Percentiles rank a stretch among this genome's conserved stretches.
These are phyloP conservation scores for Lachancea fermentati DNA, from an alignment of 805 yeast species.

Conservation along the genomic window DNA sequence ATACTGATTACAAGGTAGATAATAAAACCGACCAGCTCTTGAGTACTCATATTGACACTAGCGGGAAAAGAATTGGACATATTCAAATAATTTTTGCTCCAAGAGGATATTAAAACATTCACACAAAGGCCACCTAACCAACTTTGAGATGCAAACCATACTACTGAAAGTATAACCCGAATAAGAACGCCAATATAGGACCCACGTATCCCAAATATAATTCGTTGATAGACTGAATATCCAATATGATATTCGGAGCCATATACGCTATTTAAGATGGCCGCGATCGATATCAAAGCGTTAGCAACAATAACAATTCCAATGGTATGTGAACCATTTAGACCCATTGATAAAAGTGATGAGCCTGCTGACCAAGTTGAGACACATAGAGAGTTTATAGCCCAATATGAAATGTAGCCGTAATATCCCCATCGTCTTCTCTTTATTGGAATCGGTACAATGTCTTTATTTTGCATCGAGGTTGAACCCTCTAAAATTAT, in stretches of 20 bases:
- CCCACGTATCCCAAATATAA: slow-evolving; percentile 35
- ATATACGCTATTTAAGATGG: slow-evolving; percentile 19
- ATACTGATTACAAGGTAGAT: slow-evolving; percentile 33
- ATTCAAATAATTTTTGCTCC: slow-evolving; percentile 20
- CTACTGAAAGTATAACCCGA: slow-evolving; percentile 33
- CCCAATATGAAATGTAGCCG: slow-evolving; percentile 35
- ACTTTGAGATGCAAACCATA: slow-evolving; percentile 38
- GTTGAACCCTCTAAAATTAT: neutral
- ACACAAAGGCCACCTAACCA: slow-evolving; percentile 35
- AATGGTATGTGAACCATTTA: slow-evolving; percentile 26
- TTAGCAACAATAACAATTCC: slow-evolving; percentile 24
- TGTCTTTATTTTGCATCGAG: slow-evolving; percentile 30
- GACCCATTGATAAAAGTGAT: slow-evolving; percentile 23
- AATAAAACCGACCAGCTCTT: slow-evolving; percentile 37
- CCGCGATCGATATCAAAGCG: slow-evolving; percentile 16
- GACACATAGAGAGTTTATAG: slow-evolving; percentile 33
- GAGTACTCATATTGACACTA: slow-evolving; percentile 33
- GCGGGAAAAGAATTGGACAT: slow-evolving; percentile 27
- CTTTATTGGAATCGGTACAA: slow-evolving; percentile 34
- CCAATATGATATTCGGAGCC: slow-evolving; percentile 34
- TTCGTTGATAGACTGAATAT: slow-evolving; percentile 35
- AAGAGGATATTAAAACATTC: slow-evolving; percentile 27
- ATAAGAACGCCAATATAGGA: slow-evolving; percentile 33
- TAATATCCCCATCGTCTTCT: slow-evolving; percentile 35
- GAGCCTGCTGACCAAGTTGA: slow-evolving; percentile 35